Percentiles rank a stretch among this genome's conserved stretches.
Evolutionary conservation across 2,329 filamentous ascomycete genomes (phyloP).

Genomic region (Diplodia seriata): DNA sequence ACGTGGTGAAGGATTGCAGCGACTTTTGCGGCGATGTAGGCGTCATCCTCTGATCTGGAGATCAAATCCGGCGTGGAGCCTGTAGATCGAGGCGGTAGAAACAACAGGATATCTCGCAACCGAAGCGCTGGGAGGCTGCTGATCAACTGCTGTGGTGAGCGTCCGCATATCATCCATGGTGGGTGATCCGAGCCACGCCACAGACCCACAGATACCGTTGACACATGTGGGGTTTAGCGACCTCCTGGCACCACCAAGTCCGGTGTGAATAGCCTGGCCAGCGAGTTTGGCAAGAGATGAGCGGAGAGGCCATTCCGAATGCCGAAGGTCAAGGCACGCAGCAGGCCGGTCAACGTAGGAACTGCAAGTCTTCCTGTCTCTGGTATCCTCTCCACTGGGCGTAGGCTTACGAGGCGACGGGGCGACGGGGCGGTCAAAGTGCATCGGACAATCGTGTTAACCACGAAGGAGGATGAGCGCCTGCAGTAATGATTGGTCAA

Average conservation of each 20-base stretch:
- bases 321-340: neutral
- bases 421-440: neutral
- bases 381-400: neutral
- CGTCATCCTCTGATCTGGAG: conserved; percentile 1
- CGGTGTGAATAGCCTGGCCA: neutral
- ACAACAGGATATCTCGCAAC: neutral
- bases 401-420: neutral
- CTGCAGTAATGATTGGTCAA: neutral
- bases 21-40: conserved; percentile 9
- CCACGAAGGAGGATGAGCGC: no score
- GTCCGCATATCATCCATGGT: neutral
- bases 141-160: neutral
- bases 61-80: conserved; percentile 9
- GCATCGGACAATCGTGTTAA: neutral
- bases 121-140: neutral
- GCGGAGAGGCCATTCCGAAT: neutral
- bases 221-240: conserved; percentile 2
- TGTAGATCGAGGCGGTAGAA: conserved; percentile 10
- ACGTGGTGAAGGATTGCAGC: conserved; percentile 18
- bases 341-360: neutral
- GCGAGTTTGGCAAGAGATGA: neutral
- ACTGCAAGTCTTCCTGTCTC: neutral
- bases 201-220: conserved; percentile 4
- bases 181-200: neutral
- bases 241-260: neutral